These are phyloP conservation scores for Euphorbia tirucalli DNA, from an alignment of 345 rosid genomes.

Conservation along the genomic window DNA sequence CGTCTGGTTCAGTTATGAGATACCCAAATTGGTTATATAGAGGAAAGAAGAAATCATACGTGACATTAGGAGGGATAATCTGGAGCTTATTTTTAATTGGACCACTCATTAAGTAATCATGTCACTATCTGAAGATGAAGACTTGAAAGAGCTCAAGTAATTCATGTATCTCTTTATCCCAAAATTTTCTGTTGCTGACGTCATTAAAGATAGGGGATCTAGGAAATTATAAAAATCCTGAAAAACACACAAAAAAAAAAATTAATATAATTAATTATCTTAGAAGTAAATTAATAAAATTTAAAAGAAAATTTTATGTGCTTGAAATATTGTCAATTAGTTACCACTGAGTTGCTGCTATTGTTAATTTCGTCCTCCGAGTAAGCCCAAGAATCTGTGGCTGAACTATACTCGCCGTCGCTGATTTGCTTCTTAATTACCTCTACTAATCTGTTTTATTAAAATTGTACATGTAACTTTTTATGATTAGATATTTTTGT, in stretches of 20 bases:
- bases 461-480: neutral
- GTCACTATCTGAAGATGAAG: constrained; percentile 33
- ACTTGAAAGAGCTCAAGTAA: too few species aligned
- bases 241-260: neutral
- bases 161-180: constrained; percentile 47
- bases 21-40: too few species aligned
- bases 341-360: constrained; percentile 66
- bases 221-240: constrained; percentile 88
- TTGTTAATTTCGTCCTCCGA: constrained; percentile 45
- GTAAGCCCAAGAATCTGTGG: constrained; percentile 61
- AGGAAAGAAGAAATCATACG: constrained; percentile 41
- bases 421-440: constrained; percentile 55
- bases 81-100: constrained; percentile 61
- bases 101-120: constrained; percentile 63
- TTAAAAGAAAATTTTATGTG: too few species aligned
- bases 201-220: constrained; percentile 40
- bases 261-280: neutral
- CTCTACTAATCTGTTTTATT: constrained; percentile 48
- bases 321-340: neutral
- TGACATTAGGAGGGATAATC: constrained; percentile 64
- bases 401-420: constrained; percentile 43
- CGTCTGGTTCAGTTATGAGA: too few species aligned
- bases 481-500: neutral
- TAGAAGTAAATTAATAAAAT: neutral
- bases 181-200: constrained; percentile 31